Evolutionary conservation across 495 filamentous ascomycete species (phyloP), one percentile per base, ranked within the genome.

Genomic region (Saxophila tyrrhenica): DNA sequence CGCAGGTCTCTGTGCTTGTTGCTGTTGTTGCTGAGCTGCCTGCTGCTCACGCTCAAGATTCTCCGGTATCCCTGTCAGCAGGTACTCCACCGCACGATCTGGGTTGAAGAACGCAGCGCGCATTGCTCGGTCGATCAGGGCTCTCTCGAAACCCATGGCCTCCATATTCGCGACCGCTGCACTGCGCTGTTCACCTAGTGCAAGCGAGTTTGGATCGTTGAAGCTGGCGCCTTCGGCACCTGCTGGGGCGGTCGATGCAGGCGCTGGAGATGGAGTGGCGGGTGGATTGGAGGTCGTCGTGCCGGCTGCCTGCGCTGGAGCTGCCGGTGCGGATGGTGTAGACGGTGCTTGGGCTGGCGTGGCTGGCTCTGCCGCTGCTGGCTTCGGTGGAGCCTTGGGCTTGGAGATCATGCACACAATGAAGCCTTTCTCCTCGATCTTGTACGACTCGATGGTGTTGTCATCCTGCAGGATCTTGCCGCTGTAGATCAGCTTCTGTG

Each of bases 341-440:
- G 84, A 80, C 22, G 89, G 85, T 9, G 90, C 86, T 17, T 81
- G 78, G 17, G 78, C 70, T 48, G 79, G 78, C 47, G 80, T 83
- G 39, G 83, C 80, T 19, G 83, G 80, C 25, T 75, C 70, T 63
- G 80, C 72, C 45, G 80, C n/a, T 43, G 80, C 72, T 47, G 80
- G 70, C 55, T 75, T 70, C 19, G 84, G 70, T n/a, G 78, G 65
- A 39, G 81, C 65, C 74, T 90, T 92, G 55, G 86, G 87, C 79
- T 97, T 96, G 55, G 83, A 84, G 43, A 92, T 80, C 79, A 98
- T 92, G 70, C 92, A 98, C 42, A 98, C 94, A 62, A 98, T 84
- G 68, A 95, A 97, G 22, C 92, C 92, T 78, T 97, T 98, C 78
- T 97, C 92, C 72, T 98, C 91, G 55, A 98, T 95, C 72, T 85